Evolutionary conservation across 148 eudicot species (phyloP).

Genomic region (Chenopodium quinoa): DNA sequence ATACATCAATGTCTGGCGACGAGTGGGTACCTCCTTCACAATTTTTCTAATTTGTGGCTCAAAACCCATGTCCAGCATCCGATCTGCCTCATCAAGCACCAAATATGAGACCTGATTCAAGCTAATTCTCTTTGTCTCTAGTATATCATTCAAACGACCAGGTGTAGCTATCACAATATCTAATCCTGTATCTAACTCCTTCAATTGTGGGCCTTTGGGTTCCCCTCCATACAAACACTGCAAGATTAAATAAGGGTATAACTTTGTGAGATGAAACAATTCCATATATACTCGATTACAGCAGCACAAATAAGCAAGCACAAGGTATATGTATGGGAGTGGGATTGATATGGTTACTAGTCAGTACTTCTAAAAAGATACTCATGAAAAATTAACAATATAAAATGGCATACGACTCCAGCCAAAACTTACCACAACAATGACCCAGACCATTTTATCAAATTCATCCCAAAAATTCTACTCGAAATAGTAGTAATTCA

Average conservation of each 20-base stretch:
- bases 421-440: too few species aligned
- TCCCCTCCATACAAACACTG: constrained; percentile 99
- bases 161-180: constrained; percentile 99
- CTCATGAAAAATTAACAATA: too few species aligned
- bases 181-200: constrained; percentile 66
- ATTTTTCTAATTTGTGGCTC: constrained; percentile 97
- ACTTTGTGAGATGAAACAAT: not conserved
- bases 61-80: constrained; percentile 99
- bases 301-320: not conserved
- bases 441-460: too few species aligned
- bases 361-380: too few species aligned
- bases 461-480: too few species aligned
- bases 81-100: constrained; percentile 98
- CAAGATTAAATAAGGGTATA: constrained; percentile 11
- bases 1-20: constrained; percentile 92
- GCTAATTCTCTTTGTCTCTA: constrained; percentile 73
- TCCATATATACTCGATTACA: not conserved
- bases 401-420: too few species aligned
- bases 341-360: too few species aligned
- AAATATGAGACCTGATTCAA: constrained; percentile 82
- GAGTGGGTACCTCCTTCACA: constrained; percentile 81
- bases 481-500: too few species aligned
- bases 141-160: constrained; percentile 94
- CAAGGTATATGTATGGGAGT: not conserved
- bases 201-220: constrained; percentile 88